Evolutionary conservation across 2,329 filamentous ascomycete species (phyloP).

Genomic region (Sporothrix pseudoabietina): DNA sequence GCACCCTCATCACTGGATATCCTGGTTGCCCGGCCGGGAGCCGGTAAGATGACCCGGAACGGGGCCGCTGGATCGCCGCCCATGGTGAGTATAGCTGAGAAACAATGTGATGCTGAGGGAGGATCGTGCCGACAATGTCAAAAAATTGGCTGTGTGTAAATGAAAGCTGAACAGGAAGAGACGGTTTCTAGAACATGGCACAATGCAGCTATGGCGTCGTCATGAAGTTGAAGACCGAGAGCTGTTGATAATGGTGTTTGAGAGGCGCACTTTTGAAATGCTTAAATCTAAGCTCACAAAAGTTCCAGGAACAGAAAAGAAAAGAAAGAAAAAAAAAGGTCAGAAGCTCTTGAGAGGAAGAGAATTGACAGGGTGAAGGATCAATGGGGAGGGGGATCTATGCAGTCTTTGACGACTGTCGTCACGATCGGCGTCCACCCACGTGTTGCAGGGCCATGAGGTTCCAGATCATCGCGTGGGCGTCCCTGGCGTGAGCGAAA

Average conservation of each 20-base stretch:
- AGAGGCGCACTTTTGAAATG: neutral
- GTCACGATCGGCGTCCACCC: neutral
- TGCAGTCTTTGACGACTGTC: conserved; percentile 13
- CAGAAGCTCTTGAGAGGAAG: neutral
- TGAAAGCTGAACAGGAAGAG: neutral
- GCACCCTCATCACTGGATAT: neutral
- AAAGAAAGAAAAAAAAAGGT: neutral
- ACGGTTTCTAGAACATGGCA: neutral
- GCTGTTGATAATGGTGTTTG: neutral
- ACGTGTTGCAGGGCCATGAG: neutral
- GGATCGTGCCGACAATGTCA: neutral
- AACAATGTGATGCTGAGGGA: neutral
- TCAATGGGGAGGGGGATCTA: neutral
- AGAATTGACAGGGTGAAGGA: neutral
- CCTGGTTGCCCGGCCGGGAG: conserved; percentile 17
- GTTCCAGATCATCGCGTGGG: conserved; percentile 17
- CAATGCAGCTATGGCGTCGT: neutral
- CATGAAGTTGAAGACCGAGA: neutral
- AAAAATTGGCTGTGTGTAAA: neutral
- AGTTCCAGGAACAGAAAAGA: neutral
- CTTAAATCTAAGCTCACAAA: neutral
- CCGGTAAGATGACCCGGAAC: conserved; percentile 33
- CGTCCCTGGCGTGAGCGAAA: neutral
- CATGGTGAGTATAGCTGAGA: conserved; percentile 5
- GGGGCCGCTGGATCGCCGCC: conserved; percentile 23